Evolutionary conservation across 2,329 filamentous ascomycete species (phyloP).

Genomic region (Triangularia verruculosa): DNA sequence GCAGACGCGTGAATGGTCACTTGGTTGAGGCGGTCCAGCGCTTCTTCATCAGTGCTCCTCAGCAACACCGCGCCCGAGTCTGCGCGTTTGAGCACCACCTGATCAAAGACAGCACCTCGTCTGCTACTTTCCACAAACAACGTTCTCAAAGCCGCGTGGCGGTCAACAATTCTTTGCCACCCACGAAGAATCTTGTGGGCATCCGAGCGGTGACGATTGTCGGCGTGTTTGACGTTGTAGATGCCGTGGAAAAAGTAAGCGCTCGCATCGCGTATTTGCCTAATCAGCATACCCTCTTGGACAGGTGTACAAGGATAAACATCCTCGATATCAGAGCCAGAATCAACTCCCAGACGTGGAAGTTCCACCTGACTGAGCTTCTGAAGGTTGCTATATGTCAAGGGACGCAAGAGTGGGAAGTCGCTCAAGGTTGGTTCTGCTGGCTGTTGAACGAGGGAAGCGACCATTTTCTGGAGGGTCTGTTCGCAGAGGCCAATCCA

Average conservation of each 20-base stretch:
- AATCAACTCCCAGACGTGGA: constrained; percentile 20
- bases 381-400: constrained; percentile 24
- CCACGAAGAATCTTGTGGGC: constrained; percentile 13
- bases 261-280: constrained; percentile 24
- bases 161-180: constrained; percentile 25
- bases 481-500: constrained; percentile 23
- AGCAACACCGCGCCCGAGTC: constrained; percentile 18
- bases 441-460: constrained; percentile 11
- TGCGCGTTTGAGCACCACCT: constrained; percentile 21
- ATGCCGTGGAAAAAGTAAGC: constrained; percentile 27
- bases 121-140: constrained; percentile 26
- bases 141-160: constrained; percentile 26
- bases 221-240: constrained; percentile 15
- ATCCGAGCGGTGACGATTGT: not conserved
- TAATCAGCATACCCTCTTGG: constrained; percentile 28
- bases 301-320: constrained; percentile 29
- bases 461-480: constrained; percentile 20
- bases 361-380: constrained; percentile 18
- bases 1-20: constrained; percentile 2
- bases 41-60: constrained; percentile 14
- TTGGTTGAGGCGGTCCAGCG: constrained; percentile 11
- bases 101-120: constrained; percentile 24
- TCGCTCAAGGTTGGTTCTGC: constrained; percentile 28
- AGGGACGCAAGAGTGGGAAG: constrained; percentile 23
- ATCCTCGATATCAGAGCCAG: constrained; percentile 21